A percentile compares a stretch with the other conserved stretches of the same genome.
These are phyloP conservation scores for Tulasnella sp. DNA, from an alignment of 768 basidiomycete species.

Conservation along the genomic window DNA sequence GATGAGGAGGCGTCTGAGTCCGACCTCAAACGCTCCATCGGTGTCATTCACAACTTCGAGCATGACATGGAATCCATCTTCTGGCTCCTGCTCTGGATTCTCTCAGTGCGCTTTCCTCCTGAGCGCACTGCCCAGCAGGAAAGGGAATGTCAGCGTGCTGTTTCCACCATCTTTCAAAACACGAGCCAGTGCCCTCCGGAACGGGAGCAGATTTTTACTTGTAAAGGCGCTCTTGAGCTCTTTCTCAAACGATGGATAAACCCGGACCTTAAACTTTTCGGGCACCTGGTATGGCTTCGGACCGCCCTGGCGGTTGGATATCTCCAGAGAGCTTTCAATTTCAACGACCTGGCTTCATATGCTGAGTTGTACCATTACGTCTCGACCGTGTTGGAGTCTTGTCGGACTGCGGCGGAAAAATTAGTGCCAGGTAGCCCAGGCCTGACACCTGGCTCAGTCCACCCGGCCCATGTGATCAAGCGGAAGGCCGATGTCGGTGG, in stretches of 20 bases:
- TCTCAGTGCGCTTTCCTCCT: background rate
- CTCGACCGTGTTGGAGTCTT: background rate
- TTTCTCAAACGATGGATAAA: background rate
- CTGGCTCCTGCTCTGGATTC: background rate
- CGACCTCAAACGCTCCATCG: background rate
- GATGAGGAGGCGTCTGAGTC: background rate
- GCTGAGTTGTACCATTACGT: background rate
- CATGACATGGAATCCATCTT: constrained; percentile 7
- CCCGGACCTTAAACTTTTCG: background rate
- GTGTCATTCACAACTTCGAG: background rate
- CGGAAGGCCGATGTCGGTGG: too few species aligned
- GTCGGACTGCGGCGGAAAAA: background rate
- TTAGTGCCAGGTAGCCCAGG: too few species aligned
- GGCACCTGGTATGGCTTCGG: background rate
- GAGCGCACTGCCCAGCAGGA: background rate
- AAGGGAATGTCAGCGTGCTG: background rate
- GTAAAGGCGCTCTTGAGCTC: background rate
- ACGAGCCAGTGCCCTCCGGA: background rate
- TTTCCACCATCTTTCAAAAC: background rate
- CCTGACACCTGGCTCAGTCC: too few species aligned
- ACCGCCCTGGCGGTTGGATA: background rate
- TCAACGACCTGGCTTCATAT: background rate
- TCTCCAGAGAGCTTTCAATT: background rate
- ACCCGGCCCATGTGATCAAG: too few species aligned
- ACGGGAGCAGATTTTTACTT: background rate